phyloP scores from a whole-genome alignment of 1,139 yeast genomes.

The Debaryomyces subglobosus region DNA sequence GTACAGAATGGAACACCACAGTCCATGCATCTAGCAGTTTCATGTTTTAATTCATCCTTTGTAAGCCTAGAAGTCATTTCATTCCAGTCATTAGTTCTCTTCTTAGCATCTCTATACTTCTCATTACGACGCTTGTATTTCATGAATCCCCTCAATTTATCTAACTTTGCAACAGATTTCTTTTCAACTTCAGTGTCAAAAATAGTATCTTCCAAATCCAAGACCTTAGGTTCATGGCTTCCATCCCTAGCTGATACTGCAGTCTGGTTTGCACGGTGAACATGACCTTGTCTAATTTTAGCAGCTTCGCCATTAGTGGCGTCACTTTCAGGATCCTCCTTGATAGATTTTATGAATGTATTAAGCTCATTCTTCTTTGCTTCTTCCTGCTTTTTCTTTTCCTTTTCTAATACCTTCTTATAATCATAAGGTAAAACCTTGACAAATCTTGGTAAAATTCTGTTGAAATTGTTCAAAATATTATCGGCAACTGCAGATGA shows the following conservation, averaged over 20 bases:
- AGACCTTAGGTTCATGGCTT: constrained; percentile 74
- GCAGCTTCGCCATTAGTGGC: constrained; percentile 84
- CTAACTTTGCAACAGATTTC: constrained; percentile 67
- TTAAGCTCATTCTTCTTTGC: constrained; percentile 65
- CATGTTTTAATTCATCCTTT: constrained; percentile 83
- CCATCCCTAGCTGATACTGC: constrained; percentile 38
- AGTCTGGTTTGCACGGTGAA: constrained; percentile 34
- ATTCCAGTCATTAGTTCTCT: constrained; percentile 88
- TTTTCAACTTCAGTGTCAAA: constrained; percentile 67
- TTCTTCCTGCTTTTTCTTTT: constrained; percentile 66
- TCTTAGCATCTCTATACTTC: constrained; percentile 75
- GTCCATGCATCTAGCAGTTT: constrained; percentile 99
- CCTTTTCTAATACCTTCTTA: constrained; percentile 84
- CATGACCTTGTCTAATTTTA: constrained; percentile 52
- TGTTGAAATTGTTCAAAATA: constrained; percentile 82
- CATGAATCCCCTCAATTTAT: constrained; percentile 89
- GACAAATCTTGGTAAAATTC: constrained; percentile 85
- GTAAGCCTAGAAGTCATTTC: constrained; percentile 83
- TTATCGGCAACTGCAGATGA: constrained; percentile 88
- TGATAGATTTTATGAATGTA: constrained; percentile 64
- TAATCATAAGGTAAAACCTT: constrained; percentile 93
- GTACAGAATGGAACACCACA: constrained; percentile 99
- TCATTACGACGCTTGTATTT: constrained; percentile 89
- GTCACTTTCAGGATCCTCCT: constrained; percentile 82
- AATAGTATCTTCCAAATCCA: constrained; percentile 88